Conservation (phyloP, 2,329 filamentous ascomycete genomes). For the Sphaerulina populicola region DNA sequence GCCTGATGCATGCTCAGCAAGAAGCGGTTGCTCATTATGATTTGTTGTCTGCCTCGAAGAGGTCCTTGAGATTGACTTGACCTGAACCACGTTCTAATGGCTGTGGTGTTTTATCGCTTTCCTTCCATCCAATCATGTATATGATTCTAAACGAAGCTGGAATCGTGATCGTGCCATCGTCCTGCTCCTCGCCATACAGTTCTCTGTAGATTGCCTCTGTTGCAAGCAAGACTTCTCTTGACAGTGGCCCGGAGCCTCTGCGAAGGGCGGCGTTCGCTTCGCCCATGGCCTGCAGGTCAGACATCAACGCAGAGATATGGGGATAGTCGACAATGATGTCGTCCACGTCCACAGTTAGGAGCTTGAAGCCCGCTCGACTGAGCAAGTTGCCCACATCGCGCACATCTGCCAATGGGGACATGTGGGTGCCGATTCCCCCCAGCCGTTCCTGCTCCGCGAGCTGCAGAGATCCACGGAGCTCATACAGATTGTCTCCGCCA, state of each 20-base stretch:
- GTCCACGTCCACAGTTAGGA: slow-evolving; percentile 93
- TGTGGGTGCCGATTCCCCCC: slow-evolving; percentile 84
- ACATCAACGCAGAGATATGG: slow-evolving; percentile 80
- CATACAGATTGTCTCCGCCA: slow-evolving; percentile 86
- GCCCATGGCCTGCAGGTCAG: slow-evolving; percentile 91
- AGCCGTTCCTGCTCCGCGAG: slow-evolving; percentile 82
- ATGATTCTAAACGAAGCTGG: slow-evolving; percentile 93
- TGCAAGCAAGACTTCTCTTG: slow-evolving; percentile 75
- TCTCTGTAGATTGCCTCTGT: slow-evolving; percentile 81
- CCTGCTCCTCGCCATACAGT: slow-evolving; percentile 66
- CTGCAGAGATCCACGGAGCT: slow-evolving; percentile 86
- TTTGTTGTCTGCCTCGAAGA: slow-evolving; percentile 47
- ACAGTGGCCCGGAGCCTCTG: slow-evolving; percentile 68
- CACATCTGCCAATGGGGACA: slow-evolving; percentile 86
- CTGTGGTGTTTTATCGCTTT: slow-evolving; percentile 66
- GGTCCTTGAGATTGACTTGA: slow-evolving; percentile 78
- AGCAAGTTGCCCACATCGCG: slow-evolving; percentile 82
- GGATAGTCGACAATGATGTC: slow-evolving; percentile 96
- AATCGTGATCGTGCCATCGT: slow-evolving; percentile 52
- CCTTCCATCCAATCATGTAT: slow-evolving; percentile 98
- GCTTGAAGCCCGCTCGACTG: slow-evolving; percentile 81
- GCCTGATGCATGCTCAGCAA: too few species aligned
- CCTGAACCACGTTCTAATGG: slow-evolving; percentile 78
- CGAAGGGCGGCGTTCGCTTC: slow-evolving; percentile 83
- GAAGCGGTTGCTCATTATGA: neutral